Conservation (phyloP, 208 protist species). For the Balamuthia mandrillaris region DNA sequence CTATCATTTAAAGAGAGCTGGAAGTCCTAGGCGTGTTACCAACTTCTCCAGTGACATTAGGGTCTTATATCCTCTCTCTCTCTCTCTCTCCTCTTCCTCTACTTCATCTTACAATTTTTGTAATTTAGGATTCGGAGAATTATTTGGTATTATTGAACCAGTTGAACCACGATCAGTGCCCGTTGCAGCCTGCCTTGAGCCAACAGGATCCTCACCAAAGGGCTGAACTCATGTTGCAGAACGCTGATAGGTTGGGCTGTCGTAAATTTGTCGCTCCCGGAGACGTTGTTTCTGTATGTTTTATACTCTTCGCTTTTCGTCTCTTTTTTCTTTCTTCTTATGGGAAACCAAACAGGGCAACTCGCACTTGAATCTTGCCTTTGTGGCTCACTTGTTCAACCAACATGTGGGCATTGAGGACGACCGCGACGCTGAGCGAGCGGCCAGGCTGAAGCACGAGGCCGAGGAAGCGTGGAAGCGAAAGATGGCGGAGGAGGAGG, state of each 20-base stretch:
- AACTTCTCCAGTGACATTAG: conserved; percentile 66
- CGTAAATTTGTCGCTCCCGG: not conserved
- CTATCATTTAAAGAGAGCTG: conserved; percentile 67
- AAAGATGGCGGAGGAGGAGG: not conserved
- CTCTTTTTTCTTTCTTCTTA: too few relatives aligned
- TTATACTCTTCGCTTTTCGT: too few relatives aligned
- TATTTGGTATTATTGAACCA: not conserved
- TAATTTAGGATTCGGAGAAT: not conserved
- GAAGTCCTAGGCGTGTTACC: conserved; percentile 29
- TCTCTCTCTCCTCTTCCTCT: not conserved
- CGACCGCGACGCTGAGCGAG: not conserved
- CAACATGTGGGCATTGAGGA: not conserved
- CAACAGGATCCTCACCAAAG: not conserved
- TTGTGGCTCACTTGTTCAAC: not conserved
- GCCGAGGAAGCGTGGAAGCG: not conserved
- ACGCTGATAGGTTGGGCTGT: not conserved
- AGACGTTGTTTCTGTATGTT: not conserved
- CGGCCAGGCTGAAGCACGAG: not conserved
- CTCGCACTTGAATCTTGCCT: not conserved
- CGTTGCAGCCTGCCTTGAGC: not conserved
- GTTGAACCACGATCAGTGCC: not conserved
- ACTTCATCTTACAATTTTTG: not conserved
- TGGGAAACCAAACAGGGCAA: not conserved
- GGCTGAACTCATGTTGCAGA: not conserved
- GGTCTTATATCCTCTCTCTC: conserved; percentile 33